Base-by-base conservation (phyloP, 106 monocot genomes). In the Acorus calamus region DNA sequence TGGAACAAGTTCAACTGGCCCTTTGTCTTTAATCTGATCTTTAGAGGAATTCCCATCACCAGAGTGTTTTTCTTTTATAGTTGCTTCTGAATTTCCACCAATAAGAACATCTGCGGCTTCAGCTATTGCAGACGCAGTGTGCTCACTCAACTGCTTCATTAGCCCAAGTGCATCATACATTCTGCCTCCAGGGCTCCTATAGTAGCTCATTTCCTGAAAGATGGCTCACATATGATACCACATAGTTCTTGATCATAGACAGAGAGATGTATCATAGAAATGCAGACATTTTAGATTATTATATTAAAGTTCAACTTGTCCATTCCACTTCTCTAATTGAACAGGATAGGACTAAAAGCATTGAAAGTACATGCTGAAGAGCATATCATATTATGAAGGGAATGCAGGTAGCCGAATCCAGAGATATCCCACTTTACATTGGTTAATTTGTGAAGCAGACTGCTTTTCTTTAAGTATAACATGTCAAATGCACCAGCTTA, bases 81-180 rank as follows among this genome's bases (percentile, higher is more conserved):
- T 11, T n/a, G 10, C 50, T 9, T 13, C 48, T 11, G 49, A 55
- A 7, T 42, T 64, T 57, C 65, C 49, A 57, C 63, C 57, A 7
- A 44, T 49, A 8, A 74, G 47, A 50, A 74, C 50, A 14, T 74
- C 74, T 0, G 66, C 52, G 50, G 66, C 60, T 41, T 74, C 74
- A 45, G 74, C 66, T 4, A 65, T 28, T 49, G 74, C 66, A 61
- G 53, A 45, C 4, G 66, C 59, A 14, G 46, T 74, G 2, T 66
- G 66, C 66, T 42, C 74, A 47, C 60, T 74, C 42, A 74, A 60
- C 50, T 66, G 60, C 48, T 13, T 74, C 74, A 67, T 66, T 42
- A 74, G 53, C 6, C 60, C 60, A 44, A 74, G 47, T 4, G 74
- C 66, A 54, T 74, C 74, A 51, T 53, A 54, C 14, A 61, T 53